phyloP scores from a whole-genome alignment of 306 rosid genomes.

The Hippophae gyantsensis region DNA sequence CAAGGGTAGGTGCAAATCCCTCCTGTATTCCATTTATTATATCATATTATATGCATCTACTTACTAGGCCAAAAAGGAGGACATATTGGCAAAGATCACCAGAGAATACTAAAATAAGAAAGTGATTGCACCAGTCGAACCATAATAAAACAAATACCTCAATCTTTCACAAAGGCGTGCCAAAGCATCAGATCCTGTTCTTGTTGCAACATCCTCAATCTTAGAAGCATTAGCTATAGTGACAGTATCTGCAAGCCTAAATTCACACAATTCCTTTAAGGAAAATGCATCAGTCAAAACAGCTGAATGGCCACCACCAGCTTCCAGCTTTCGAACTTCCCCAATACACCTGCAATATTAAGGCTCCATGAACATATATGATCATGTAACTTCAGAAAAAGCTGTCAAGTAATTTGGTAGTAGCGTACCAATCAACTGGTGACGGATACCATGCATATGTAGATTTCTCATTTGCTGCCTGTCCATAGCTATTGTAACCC shows the following conservation, averaged over 20 bases:
- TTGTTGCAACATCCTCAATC: conserved; percentile 69
- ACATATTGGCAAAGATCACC: neutral
- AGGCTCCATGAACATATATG: conserved; percentile 17
- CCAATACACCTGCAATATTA: conserved; percentile 67
- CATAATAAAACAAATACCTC: conserved; percentile 40
- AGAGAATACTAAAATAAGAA: neutral
- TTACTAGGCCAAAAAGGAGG: too few relatives aligned
- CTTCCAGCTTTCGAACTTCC: conserved; percentile 84
- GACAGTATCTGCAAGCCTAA: conserved; percentile 65
- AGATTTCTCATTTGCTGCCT: conserved; percentile 84
- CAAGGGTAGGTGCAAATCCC: too few relatives aligned
- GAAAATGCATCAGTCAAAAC: conserved; percentile 89
- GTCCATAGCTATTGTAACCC: conserved; percentile 96
- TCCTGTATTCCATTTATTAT: too few relatives aligned
- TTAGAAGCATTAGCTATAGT: conserved; percentile 50
- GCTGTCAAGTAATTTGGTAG: conserved; percentile 7
- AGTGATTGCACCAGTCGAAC: neutral
- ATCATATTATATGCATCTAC: too few relatives aligned
- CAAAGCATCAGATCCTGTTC: conserved; percentile 86
- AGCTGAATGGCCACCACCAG: conserved; percentile 98
- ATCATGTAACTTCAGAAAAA: conserved; percentile 8
- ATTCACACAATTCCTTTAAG: conserved; percentile 86
- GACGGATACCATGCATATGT: conserved; percentile 97
- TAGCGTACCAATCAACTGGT: conserved; percentile 79
- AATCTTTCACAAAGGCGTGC: conserved; percentile 85